Conservation (phyloP, 2,329 filamentous ascomycete genomes). For the Seiridium cupressi region DNA sequence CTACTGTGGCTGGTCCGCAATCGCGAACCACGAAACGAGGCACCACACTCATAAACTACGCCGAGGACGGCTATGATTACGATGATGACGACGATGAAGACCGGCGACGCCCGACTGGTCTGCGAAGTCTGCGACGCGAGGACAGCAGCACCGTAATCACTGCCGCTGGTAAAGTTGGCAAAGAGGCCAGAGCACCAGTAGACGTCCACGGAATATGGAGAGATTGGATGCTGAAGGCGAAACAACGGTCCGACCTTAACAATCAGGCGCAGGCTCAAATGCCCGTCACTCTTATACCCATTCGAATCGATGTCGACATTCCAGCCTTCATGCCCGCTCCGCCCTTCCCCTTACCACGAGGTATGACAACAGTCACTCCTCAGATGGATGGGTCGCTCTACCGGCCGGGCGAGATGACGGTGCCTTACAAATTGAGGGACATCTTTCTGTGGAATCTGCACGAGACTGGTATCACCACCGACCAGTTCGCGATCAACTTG, state of each 20-base stretch:
- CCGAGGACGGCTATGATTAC: conserved; percentile 92
- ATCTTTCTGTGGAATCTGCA: conserved; percentile 98
- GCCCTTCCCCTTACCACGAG: conserved; percentile 62
- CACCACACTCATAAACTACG: conserved; percentile 95
- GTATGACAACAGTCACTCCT: conserved; percentile 66
- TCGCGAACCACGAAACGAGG: conserved; percentile 94
- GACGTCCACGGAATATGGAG: conserved; percentile 88
- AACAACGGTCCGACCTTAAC: conserved; percentile 56
- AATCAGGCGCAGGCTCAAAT: conserved; percentile 68
- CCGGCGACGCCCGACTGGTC: conserved; percentile 75
- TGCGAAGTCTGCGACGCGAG: conserved; percentile 79
- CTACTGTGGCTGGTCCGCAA: conserved; percentile 60
- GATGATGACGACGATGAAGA: conserved; percentile 72
- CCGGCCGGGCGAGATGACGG: conserved; percentile 73
- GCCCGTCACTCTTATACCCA: conserved; percentile 88
- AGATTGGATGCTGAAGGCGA: conserved; percentile 87
- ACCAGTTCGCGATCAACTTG: conserved; percentile 88
- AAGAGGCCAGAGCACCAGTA: conserved; percentile 76
- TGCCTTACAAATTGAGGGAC: conserved; percentile 86
- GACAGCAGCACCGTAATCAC: conserved; percentile 65
- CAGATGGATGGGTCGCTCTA: conserved; percentile 62
- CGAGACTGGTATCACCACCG: conserved; percentile 89
- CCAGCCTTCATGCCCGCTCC: conserved; percentile 70
- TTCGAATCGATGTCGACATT: conserved; percentile 93
- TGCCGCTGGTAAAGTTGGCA: conserved; percentile 74